These are phyloP conservation scores for Aureobasidium lini DNA, from an alignment of 2,329 filamentous ascomycete genomes.

Conservation along the genomic window DNA sequence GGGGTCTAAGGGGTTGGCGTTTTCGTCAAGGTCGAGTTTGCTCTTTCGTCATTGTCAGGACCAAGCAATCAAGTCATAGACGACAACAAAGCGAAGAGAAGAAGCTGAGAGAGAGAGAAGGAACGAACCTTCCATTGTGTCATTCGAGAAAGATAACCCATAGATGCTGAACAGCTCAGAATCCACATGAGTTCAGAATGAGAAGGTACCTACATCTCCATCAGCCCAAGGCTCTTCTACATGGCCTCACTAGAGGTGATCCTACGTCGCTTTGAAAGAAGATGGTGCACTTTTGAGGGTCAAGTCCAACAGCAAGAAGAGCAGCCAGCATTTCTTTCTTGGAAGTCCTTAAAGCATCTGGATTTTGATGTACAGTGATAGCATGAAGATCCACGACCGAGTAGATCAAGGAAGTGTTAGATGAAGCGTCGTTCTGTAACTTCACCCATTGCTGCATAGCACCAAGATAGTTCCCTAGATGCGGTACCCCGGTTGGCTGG, in stretches of 20 bases:
- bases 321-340: conserved; percentile 71
- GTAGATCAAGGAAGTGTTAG: conserved; percentile 61
- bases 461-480: conserved; percentile 91
- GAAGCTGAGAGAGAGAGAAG: background rate
- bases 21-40: conserved; percentile 60
- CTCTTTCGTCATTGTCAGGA: conserved; percentile 36
- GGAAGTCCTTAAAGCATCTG: conserved; percentile 52
- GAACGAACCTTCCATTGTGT: conserved; percentile 90
- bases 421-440: conserved; percentile 58
- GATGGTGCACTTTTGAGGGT: conserved; percentile 66
- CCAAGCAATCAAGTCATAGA: conserved; percentile 15
- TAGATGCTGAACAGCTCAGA: conserved; percentile 80
- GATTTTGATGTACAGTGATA: conserved; percentile 69
- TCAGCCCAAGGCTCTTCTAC: background rate
- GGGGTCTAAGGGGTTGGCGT: conserved; percentile 49
- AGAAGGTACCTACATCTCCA: conserved; percentile 51
- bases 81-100: background rate
- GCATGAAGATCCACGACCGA: conserved; percentile 92
- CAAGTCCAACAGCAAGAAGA: conserved; percentile 74
- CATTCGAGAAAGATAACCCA: conserved; percentile 95
- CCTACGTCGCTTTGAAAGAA: conserved; percentile 73
- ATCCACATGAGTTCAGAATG: conserved; percentile 97
- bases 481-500: conserved; percentile 88
- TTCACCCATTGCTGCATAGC: conserved; percentile 80
- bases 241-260: background rate